A percentile compares a stretch with the other conserved stretches of the same genome.
Evolutionary conservation across 768 basidiomycete genomes (phyloP).

Genomic region (Phanerochaete sordida): DNA sequence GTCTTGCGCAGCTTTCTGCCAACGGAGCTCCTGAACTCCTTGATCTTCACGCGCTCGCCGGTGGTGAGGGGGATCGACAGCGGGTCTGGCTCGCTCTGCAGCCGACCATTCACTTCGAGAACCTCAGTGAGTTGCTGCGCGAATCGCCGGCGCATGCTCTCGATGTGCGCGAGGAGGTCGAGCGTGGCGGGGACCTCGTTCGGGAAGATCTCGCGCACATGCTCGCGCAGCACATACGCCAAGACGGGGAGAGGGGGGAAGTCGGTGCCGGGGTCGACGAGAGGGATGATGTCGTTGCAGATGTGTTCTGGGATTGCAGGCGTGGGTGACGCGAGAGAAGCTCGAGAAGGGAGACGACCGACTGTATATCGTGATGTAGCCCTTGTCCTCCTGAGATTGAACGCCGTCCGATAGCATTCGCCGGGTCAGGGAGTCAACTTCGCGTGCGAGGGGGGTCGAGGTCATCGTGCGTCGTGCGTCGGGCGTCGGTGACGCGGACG

Average conservation of each 20-base stretch:
- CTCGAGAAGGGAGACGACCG: background rate
- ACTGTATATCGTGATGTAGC: background rate
- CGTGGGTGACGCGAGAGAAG: background rate
- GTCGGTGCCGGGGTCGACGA: background rate
- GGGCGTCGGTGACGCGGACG: too few relatives aligned
- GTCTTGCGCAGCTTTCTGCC: background rate
- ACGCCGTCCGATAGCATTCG: background rate
- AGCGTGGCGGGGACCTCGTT: background rate
- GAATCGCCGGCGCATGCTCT: background rate
- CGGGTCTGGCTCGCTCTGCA: background rate
- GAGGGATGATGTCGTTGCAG: background rate
- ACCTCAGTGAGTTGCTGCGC: background rate
- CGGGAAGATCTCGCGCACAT: background rate
- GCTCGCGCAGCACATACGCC: background rate
- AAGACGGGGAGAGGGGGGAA: constrained; percentile 6
- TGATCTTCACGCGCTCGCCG: background rate
- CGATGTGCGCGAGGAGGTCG: background rate
- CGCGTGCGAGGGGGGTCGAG: background rate
- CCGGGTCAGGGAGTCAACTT: background rate
- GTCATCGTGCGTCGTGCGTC: too few relatives aligned
- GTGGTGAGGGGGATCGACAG: background rate
- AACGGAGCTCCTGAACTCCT: background rate
- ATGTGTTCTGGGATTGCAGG: background rate
- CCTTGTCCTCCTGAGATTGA: background rate
- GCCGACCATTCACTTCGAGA: background rate